Evolutionary conservation across 2,329 filamentous ascomycete genomes (phyloP).

Genomic region (Beauveria sp.): DNA sequence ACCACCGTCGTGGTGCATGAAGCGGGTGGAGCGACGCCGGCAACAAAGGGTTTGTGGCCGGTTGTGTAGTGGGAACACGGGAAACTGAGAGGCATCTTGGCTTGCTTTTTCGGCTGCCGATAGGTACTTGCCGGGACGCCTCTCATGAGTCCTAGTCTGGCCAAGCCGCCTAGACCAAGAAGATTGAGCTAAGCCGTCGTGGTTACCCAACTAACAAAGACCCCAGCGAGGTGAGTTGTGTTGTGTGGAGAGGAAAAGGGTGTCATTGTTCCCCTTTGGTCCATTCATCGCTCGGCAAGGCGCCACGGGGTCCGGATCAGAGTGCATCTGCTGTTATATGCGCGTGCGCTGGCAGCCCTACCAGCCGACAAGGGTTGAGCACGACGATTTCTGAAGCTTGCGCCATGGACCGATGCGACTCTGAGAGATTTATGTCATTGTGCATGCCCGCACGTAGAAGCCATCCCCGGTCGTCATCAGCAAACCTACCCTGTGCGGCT

Average conservation of each 20-base stretch:
- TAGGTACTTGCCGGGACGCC: background rate
- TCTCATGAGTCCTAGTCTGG: background rate
- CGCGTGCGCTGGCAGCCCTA: background rate
- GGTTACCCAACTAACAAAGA: too few relatives aligned
- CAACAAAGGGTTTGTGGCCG: background rate
- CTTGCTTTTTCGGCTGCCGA: background rate
- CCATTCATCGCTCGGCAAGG: constrained; percentile 6
- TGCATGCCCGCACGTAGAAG: background rate
- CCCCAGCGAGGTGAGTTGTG: background rate
- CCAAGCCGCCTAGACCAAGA: background rate
- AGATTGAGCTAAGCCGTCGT: background rate
- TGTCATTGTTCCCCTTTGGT: background rate
- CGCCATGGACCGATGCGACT: background rate
- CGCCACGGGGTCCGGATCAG: constrained; percentile 6
- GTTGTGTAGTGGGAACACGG: background rate
- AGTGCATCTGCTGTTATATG: background rate
- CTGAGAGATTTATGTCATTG: background rate
- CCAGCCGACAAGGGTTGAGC: background rate
- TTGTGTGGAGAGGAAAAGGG: background rate
- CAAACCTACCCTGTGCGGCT: background rate
- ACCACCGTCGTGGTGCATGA: constrained; percentile 5
- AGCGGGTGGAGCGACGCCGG: background rate
- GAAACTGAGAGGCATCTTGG: background rate
- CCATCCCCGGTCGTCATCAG: background rate
- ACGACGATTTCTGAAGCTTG: background rate